Evolutionary conservation across 768 basidiomycete genomes (phyloP), one percentile per base, ranked within the genome.

Genomic region (Mycena amicta): DNA sequence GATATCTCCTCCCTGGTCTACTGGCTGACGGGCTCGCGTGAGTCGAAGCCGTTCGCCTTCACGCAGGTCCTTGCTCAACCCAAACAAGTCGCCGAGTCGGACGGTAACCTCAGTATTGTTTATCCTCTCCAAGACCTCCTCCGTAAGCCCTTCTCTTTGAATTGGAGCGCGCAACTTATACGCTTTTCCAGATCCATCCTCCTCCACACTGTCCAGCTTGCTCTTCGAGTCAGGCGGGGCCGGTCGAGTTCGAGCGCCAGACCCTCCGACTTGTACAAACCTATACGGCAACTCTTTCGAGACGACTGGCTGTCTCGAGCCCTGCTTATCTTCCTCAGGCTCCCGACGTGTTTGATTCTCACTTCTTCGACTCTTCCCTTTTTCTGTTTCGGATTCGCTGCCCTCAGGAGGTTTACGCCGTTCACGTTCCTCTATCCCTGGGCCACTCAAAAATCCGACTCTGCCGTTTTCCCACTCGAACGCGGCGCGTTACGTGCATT

Each of bases 401-500:
- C 47, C 52, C 57, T 59, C 57, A 28, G 33, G 57, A 53, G 57
- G 57, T 46, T 22, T 57, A 2, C 40, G 18, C 39, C 46, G 26
- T 15, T 4, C 31, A 28, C 52, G n/a, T 25, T 27, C 52, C 57
- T 59, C 57, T 37, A 28, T 59, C 52, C 43, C 52, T 33, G 52
- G 37, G 39, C 33, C 52, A 18, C 41, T 29, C 45, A 59, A 59
- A 59, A 54, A 59, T 51, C 57, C 57, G 52, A 52, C 52, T 59
- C 46, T 6, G 30, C 43, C 5, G 57, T 37, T 1, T 54, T 28
- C n/a, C n/a, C n/a, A n/a, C 37, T 53, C 13, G 13, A 3, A 41
- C 40, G 5, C 16, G 20, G 2, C 50, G 46, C 13, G 55, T 37
- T 55, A n/a, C n/a, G n/a, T n/a, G 53, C 49, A 16, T 59, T 52